Evolutionary conservation across 768 basidiomycete genomes (phyloP).

Genomic region (Pholiota molesta): DNA sequence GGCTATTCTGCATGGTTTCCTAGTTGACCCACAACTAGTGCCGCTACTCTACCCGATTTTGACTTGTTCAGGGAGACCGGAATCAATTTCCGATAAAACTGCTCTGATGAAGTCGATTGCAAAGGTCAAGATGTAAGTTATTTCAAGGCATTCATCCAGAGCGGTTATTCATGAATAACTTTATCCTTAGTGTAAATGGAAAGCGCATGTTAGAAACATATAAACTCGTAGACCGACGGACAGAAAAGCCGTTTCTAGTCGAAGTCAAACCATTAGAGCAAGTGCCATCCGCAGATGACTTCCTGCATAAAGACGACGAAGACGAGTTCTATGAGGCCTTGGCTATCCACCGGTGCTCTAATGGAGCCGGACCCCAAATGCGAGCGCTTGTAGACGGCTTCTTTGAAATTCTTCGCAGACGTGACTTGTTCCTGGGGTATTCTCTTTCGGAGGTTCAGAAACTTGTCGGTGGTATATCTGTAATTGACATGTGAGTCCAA

Average conservation of each 20-base stretch:
- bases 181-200: constrained; percentile 9
- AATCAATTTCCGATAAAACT: constrained; percentile 12
- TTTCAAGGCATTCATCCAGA: background rate
- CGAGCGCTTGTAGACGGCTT: constrained; percentile 27
- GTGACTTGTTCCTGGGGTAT: constrained; percentile 25
- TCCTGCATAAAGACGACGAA: constrained; percentile 21
- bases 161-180: background rate
- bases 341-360: constrained; percentile 13
- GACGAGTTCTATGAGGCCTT: constrained; percentile 22
- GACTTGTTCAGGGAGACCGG: constrained; percentile 7
- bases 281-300: constrained; percentile 11
- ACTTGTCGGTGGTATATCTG: constrained; percentile 26
- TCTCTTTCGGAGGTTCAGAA: constrained; percentile 24
- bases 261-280: constrained; percentile 17
- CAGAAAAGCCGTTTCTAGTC: constrained; percentile 18
- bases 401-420: constrained; percentile 21
- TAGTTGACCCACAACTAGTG: constrained; percentile 27
- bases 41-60: constrained; percentile 25
- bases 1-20: constrained; percentile 67
- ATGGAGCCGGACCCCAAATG: constrained; percentile 17
- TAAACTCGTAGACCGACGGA: constrained; percentile 23
- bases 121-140: constrained; percentile 17
- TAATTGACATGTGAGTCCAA: constrained; percentile 21
- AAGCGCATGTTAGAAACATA: constrained; percentile 20
- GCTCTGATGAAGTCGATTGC: constrained; percentile 15